These are phyloP conservation scores for Scalesia atractyloides DNA, from an alignment of 129 eudicot genomes.

Conservation along the genomic window DNA sequence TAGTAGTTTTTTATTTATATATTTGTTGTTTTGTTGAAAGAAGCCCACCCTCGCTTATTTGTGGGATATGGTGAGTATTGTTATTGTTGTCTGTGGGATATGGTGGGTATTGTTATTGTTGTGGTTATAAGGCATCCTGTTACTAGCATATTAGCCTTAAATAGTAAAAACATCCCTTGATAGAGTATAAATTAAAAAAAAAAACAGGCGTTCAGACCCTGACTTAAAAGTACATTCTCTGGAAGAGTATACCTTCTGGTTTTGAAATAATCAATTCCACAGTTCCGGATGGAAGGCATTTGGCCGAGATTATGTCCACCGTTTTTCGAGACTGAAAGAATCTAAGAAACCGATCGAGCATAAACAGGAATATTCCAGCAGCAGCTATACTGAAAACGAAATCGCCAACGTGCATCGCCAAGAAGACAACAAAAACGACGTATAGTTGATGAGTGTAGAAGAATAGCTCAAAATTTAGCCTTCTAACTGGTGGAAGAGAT, in stretches of 20 bases:
- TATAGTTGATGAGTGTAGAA: constrained; percentile 94
- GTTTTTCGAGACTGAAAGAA: constrained; percentile 79
- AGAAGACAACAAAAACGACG: constrained; percentile 71
- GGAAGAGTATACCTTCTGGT: constrained; percentile 57
- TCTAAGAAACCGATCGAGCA: constrained; percentile 89
- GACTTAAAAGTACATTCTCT: background rate
- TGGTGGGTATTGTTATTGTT: no score
- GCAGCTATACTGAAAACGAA: constrained; percentile 57
- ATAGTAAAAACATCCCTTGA: background rate
- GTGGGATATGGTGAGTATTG: no score
- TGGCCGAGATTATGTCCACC: constrained; percentile 74
- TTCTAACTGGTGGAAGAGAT: constrained; percentile 75
- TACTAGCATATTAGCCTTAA: background rate
- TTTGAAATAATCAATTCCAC: constrained; percentile 80
- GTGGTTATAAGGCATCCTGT: background rate
- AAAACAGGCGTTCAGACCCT: background rate
- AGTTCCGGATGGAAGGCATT: constrained; percentile 79
- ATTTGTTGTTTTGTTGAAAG: no score
- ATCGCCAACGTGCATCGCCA: constrained; percentile 90
- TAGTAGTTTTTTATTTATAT: no score
- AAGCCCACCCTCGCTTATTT: no score
- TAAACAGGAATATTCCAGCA: constrained; percentile 77
- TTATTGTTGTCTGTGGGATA: no score
- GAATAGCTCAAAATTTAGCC: constrained; percentile 71
- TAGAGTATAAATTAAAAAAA: no score